These are phyloP conservation scores for Schizonepeta tenuifolia DNA, from an alignment of 257 asterid species.

Conservation along the genomic window DNA sequence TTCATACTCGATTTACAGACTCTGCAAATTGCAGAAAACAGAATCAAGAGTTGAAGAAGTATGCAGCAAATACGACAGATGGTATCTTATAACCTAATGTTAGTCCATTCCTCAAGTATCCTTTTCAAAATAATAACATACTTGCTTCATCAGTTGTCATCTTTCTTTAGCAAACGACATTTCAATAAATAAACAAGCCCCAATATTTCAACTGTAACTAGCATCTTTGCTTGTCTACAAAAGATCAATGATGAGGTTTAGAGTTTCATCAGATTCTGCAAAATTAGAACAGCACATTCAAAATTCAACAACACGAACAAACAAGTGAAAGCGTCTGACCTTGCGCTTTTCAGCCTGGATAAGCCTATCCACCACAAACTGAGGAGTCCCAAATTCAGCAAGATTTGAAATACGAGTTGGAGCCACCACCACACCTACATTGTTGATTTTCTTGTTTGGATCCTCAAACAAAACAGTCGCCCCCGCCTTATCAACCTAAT, in stretches of 20 bases:
- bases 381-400: slow-evolving; percentile 80
- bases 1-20: not conserved
- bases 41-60: not conserved
- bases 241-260: not conserved
- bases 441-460: slow-evolving; percentile 64
- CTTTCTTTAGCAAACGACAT: not conserved
- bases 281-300: not conserved
- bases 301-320: slow-evolving; percentile 1
- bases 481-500: slow-evolving; percentile 92
- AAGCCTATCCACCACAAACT: slow-evolving; percentile 86
- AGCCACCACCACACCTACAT: slow-evolving; percentile 78
- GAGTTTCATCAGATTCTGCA: not conserved
- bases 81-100: not conserved
- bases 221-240: not conserved
- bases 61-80: not conserved
- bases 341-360: slow-evolving; percentile 87
- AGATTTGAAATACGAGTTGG: slow-evolving; percentile 76
- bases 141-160: not conserved
- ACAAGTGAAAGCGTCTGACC: slow-evolving; percentile 43
- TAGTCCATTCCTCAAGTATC: not conserved
- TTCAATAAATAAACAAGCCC: no score
- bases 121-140: not conserved
- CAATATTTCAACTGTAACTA: not conserved
- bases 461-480: slow-evolving; percentile 85
- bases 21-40: not conserved